A percentile compares a stretch with the other conserved stretches of the same genome.
phyloP scores from a whole-genome alignment of 495 filamentous ascomycete genomes.

The Venustampulla echinocandica region DNA sequence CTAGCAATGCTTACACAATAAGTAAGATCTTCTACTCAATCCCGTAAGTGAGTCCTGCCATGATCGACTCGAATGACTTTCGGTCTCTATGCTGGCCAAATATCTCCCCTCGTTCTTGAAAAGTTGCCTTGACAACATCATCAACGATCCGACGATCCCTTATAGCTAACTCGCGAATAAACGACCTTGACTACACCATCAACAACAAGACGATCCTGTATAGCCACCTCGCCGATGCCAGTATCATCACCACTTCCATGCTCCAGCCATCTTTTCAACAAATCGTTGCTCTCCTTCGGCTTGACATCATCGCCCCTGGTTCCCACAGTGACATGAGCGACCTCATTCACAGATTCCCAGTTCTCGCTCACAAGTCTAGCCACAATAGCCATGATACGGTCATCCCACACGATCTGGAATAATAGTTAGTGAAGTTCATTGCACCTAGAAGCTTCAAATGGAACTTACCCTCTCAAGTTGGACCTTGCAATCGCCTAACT shows the following conservation, averaged over 20 bases:
- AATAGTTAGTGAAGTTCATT: no score
- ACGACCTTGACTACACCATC: constrained; percentile 21
- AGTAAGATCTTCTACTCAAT: no score
- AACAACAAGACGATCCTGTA: constrained; percentile 29
- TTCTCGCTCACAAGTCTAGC: constrained; percentile 50
- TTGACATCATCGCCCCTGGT: constrained; percentile 66
- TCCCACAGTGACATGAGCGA: constrained; percentile 87
- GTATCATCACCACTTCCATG: constrained; percentile 35
- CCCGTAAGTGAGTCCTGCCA: no score
- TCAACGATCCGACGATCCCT: no score
- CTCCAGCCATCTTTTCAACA: constrained; percentile 61
- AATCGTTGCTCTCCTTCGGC: constrained; percentile 85
- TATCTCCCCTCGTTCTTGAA: no score
- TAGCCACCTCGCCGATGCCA: constrained; percentile 38
- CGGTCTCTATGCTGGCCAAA: no score
- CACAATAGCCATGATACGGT: constrained; percentile 78
- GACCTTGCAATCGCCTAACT: constrained; percentile 39
- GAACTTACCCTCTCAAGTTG: constrained; percentile 43
- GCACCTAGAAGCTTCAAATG: no score
- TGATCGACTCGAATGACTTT: no score
- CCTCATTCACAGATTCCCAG: constrained; percentile 64
- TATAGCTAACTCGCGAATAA: no score
- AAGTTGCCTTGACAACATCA: no score
- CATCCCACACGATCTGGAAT: constrained; percentile 78
- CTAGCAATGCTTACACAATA: no score